Conservation (phyloP, 345 rosid species). For the Eucalyptus camaldulensis region DNA sequence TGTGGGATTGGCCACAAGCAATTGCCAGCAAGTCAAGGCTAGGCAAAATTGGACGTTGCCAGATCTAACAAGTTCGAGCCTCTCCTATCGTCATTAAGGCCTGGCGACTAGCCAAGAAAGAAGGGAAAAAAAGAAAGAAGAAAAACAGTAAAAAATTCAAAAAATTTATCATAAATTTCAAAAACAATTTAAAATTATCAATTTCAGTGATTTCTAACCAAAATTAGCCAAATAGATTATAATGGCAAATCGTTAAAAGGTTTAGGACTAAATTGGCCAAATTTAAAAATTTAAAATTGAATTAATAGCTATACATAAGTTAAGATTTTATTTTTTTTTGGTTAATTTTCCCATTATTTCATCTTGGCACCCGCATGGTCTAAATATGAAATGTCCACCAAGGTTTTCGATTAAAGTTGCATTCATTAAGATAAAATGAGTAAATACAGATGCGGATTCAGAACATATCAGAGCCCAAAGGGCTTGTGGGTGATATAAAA, state of each 20-base stretch:
- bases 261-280: neutral
- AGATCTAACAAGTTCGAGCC: no score
- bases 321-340: neutral
- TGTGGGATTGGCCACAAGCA: rapidly evolving
- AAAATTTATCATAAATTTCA: neutral
- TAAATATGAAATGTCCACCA: neutral
- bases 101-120: rapidly evolving
- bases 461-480: neutral
- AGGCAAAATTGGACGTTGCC: no score
- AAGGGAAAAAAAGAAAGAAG: no score
- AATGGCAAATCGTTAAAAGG: neutral
- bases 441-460: neutral
- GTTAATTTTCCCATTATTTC: neutral
- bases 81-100: no score
- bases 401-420: neutral
- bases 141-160: no score
- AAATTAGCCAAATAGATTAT: rapidly evolving
- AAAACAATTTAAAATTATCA: neutral
- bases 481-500: neutral
- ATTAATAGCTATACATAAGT: neutral
- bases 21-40: no score
- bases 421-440: neutral
- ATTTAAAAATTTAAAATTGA: neutral
- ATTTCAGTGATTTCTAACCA: rapidly evolving
- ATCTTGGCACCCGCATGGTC: neutral